Evolutionary conservation across 2,329 filamentous ascomycete genomes (phyloP).

Genomic region (Helminthosporium solani): DNA sequence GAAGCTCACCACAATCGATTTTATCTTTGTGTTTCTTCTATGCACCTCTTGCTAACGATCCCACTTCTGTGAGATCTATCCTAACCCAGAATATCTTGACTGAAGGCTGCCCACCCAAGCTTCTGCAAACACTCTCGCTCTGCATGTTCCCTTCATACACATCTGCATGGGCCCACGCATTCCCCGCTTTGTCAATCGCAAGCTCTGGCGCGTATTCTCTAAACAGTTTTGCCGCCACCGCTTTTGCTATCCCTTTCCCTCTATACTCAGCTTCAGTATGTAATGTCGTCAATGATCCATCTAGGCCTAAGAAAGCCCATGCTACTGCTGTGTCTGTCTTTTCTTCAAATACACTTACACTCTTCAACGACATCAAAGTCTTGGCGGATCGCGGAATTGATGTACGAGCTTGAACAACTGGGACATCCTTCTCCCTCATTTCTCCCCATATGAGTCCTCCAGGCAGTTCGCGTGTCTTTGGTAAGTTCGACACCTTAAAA

Average conservation of each 20-base stretch:
- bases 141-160: constrained; percentile 61
- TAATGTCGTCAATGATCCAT: constrained; percentile 62
- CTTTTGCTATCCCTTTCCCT: constrained; percentile 63
- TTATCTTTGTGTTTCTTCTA: not conserved
- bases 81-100: constrained; percentile 63
- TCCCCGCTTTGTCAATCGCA: constrained; percentile 40
- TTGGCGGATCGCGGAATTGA: constrained; percentile 56
- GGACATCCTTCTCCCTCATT: constrained; percentile 55
- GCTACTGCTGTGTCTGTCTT: constrained; percentile 54
- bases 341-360: constrained; percentile 47
- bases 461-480: constrained; percentile 43
- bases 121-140: constrained; percentile 63
- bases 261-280: constrained; percentile 63
- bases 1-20: not conserved
- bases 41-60: constrained; percentile 11
- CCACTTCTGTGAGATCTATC: constrained; percentile 41
- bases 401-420: constrained; percentile 51
- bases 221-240: constrained; percentile 60
- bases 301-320: constrained; percentile 65
- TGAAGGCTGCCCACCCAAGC: constrained; percentile 57
- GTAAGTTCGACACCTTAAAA: constrained; percentile 52
- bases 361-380: constrained; percentile 45
- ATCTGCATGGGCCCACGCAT: constrained; percentile 62
- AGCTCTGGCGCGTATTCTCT: constrained; percentile 42
- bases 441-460: constrained; percentile 58